phyloP scores from a whole-genome alignment of 2,329 filamentous ascomycete genomes.

The Fusarium pseudonygamai region DNA sequence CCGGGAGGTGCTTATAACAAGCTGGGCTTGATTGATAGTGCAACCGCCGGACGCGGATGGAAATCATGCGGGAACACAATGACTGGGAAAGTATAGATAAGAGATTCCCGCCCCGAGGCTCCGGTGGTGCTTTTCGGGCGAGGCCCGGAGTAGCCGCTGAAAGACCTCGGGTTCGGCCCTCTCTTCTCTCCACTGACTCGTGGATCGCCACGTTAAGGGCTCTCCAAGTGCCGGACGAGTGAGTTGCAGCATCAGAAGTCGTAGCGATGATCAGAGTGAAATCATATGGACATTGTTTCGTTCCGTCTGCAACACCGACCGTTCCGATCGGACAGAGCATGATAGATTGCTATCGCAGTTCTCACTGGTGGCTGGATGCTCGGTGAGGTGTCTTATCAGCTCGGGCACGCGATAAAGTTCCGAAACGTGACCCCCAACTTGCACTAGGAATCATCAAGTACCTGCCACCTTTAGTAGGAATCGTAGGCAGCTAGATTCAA shows the following conservation, averaged over 20 bases:
- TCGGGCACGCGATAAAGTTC: slow-evolving; percentile 25
- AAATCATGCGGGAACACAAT: slow-evolving; percentile 9
- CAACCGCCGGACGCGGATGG: slow-evolving; percentile 20
- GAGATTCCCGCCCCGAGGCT: slow-evolving; percentile 26
- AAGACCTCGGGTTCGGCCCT: slow-evolving; percentile 29
- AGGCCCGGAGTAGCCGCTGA: slow-evolving; percentile 29
- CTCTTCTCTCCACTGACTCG: slow-evolving; percentile 25
- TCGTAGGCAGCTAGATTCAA: not conserved
- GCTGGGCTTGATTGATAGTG: not conserved
- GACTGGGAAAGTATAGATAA: slow-evolving; percentile 27
- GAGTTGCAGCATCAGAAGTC: not conserved
- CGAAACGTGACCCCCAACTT: slow-evolving; percentile 16
- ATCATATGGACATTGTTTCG: not conserved
- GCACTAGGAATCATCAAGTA: slow-evolving; percentile 11
- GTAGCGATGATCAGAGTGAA: not conserved
- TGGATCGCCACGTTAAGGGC: slow-evolving; percentile 2
- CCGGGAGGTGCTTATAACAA: not conserved
- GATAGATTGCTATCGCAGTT: slow-evolving; percentile 13
- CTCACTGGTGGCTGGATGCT: slow-evolving; percentile 16
- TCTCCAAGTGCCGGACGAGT: slow-evolving; percentile 8
- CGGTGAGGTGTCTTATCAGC: slow-evolving; percentile 28
- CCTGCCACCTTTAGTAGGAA: slow-evolving; percentile 13
- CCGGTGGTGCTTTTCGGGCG: slow-evolving; percentile 17
- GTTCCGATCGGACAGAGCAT: not conserved
- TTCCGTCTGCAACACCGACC: not conserved